These are phyloP conservation scores for Skeletonema menzelii DNA, from an alignment of 108 stramenopile species.

Conservation along the genomic window DNA sequence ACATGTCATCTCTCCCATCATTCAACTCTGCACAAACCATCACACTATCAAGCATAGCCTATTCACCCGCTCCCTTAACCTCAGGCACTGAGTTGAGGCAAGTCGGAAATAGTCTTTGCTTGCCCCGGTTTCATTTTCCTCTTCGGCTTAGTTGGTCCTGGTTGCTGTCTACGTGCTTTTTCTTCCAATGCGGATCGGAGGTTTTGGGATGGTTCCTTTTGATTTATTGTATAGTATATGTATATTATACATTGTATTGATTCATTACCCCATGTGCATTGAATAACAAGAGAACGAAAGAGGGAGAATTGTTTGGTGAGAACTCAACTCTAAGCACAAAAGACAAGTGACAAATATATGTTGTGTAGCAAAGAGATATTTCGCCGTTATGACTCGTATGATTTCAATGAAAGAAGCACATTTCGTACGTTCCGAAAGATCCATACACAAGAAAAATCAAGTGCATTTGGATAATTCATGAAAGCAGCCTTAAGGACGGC, in stretches of 20 bases:
- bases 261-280: conserved; percentile 1
- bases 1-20: background rate
- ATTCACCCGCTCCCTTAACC: conserved; percentile 69
- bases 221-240: background rate
- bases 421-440: conserved; percentile 49
- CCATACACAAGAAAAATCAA: background rate
- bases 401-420: conserved; percentile 65
- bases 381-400: conserved; percentile 73
- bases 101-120: conserved; percentile 83
- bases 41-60: conserved; percentile 1
- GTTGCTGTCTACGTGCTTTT: conserved; percentile 61
- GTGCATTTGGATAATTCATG: conserved; percentile 23
- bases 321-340: background rate
- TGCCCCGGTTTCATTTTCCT: conserved; percentile 82
- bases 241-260: background rate
- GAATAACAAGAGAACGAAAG: background rate
- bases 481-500: conserved; percentile 69
- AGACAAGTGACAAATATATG: too few relatives aligned
- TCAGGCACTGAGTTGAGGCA: conserved; percentile 88
- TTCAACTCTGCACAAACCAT: background rate
- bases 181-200: conserved; percentile 78
- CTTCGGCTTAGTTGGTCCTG: conserved; percentile 45
- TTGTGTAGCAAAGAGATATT: conserved; percentile 19
- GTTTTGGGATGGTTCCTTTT: conserved; percentile 62
- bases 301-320: background rate